A percentile compares a stretch with the other conserved stretches of the same genome.
These are phyloP conservation scores for Penicillium corylophilum DNA, from an alignment of 2,329 filamentous ascomycete genomes.

Conservation along the genomic window DNA sequence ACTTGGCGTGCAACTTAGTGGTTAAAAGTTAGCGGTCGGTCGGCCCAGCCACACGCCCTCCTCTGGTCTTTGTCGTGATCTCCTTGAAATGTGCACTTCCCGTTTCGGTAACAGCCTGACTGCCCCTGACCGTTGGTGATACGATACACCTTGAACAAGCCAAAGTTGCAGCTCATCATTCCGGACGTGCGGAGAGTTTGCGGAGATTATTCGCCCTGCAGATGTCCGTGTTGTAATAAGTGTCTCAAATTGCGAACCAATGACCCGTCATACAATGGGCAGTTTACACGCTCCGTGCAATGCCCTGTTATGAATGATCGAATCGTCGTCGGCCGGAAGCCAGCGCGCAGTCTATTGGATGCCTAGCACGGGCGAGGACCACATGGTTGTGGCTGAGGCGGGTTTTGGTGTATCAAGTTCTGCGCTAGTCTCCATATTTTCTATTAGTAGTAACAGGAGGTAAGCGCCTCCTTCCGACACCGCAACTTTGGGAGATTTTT, in stretches of 20 bases:
- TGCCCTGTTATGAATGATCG: not conserved
- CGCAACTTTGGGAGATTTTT: not conserved
- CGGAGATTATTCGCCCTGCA: constrained; percentile 11
- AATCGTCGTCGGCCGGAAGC: not conserved
- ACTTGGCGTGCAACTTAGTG: not conserved
- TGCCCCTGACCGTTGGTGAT: constrained; percentile 9
- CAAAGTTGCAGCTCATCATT: not conserved
- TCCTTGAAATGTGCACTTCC: constrained; percentile 2
- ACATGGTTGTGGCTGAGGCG: constrained; percentile 29
- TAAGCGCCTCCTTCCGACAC: not conserved
- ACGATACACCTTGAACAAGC: not conserved
- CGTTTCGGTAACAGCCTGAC: not conserved
- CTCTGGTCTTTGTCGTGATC: constrained; percentile 13
- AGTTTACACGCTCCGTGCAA: not conserved
- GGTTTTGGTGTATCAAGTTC: constrained; percentile 21
- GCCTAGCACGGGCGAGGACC: constrained; percentile 13
- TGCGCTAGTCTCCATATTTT: constrained; percentile 23
- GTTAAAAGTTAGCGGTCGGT: not conserved
- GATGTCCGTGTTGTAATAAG: not conserved
- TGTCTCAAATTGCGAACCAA: constrained; percentile 10
- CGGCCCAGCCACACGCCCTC: not conserved
- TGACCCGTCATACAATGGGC: constrained; percentile 3
- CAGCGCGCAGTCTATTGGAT: constrained; percentile 5
- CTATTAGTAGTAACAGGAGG: constrained; percentile 25
- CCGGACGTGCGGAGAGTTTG: constrained; percentile 6